A percentile compares a stretch with the other conserved stretches of the same genome.
Evolutionary conservation across 352 stramenopile species (phyloP).

Genomic region (Globisporangium nagaii): DNA sequence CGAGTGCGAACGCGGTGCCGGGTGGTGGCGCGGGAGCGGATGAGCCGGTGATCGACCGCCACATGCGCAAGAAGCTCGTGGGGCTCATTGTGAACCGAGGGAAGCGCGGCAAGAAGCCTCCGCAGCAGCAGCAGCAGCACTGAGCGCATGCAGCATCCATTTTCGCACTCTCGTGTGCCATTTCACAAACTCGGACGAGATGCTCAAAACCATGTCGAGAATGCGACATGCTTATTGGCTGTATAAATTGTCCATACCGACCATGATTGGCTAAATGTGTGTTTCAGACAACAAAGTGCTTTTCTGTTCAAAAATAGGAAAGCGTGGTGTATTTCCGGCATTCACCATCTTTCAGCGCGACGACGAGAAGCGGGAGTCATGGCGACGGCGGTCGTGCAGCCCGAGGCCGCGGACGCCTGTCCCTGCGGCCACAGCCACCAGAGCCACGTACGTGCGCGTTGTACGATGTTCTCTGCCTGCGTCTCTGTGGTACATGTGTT

Average conservation of each 20-base stretch:
- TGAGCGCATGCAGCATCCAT: not conserved
- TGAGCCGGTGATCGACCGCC: slow-evolving; percentile 64
- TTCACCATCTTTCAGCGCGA: too few species aligned
- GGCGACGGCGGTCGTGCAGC: slow-evolving; percentile 14
- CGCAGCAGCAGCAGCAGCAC: slow-evolving; percentile 14
- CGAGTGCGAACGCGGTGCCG: too few species aligned
- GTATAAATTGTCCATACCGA: too few species aligned
- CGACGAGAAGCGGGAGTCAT: too few species aligned
- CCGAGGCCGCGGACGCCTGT: slow-evolving; percentile 16
- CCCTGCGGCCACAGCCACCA: slow-evolving; percentile 29
- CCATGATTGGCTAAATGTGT: too few species aligned
- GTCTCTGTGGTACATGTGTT: not conserved
- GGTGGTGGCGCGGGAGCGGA: slow-evolving; percentile 17
- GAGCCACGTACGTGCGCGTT: not conserved
- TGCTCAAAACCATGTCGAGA: too few species aligned
- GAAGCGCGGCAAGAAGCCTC: slow-evolving; percentile 63
- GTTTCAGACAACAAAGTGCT: too few species aligned
- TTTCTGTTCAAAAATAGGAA: slow-evolving; percentile 6
- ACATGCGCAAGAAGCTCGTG: slow-evolving; percentile 82
- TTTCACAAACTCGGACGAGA: too few species aligned
- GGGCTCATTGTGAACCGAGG: slow-evolving; percentile 74
- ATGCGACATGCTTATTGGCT: too few species aligned
- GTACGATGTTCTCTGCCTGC: too few species aligned
- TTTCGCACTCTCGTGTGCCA: too few species aligned
- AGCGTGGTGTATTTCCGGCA: too few species aligned